phyloP scores from a whole-genome alignment of 1,284 basidiomycete species.

The Naganishia sp. region DNA sequence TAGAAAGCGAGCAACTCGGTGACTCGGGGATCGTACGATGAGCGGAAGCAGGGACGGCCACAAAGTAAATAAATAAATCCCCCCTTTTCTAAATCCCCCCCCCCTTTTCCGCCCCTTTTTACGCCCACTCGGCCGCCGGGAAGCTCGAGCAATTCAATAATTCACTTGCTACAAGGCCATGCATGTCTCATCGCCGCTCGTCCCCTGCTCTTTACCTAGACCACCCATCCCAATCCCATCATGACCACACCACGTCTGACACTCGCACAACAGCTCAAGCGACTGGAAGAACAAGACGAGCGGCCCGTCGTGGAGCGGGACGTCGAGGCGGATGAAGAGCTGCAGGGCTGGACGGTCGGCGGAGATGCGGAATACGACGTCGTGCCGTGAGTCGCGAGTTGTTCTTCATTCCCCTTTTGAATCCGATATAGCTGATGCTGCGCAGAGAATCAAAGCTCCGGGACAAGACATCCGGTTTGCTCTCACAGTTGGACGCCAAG shows the following conservation, averaged over 20 bases:
- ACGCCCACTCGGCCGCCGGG: neutral
- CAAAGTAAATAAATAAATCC: conserved; percentile 28
- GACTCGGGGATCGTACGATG: conserved; percentile 11
- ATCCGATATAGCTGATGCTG: neutral
- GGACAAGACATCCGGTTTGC: conserved; percentile 61
- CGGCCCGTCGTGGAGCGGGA: conserved; percentile 8
- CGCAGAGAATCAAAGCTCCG: conserved; percentile 68
- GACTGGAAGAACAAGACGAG: conserved; percentile 60
- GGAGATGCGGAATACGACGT: conserved; percentile 1
- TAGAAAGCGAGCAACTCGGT: neutral
- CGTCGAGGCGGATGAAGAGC: neutral
- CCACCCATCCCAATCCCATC: neutral
- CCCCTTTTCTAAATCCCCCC: too few relatives aligned
- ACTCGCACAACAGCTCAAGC: conserved; percentile 77
- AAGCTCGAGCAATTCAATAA: too few relatives aligned
- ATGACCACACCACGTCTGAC: conserved; percentile 46
- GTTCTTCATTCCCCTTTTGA: neutral
- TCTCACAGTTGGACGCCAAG: conserved; percentile 61
- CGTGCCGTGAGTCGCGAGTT: neutral
- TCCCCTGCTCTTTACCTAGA: too few relatives aligned
- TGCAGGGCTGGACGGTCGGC: neutral
- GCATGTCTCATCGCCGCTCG: too few relatives aligned
- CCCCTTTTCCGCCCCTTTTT: neutral
- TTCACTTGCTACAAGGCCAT: too few relatives aligned
- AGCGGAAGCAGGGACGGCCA: neutral